Base-by-base conservation (phyloP, 1,139 yeast genomes). In the Hyphopichia burtonii region DNA sequence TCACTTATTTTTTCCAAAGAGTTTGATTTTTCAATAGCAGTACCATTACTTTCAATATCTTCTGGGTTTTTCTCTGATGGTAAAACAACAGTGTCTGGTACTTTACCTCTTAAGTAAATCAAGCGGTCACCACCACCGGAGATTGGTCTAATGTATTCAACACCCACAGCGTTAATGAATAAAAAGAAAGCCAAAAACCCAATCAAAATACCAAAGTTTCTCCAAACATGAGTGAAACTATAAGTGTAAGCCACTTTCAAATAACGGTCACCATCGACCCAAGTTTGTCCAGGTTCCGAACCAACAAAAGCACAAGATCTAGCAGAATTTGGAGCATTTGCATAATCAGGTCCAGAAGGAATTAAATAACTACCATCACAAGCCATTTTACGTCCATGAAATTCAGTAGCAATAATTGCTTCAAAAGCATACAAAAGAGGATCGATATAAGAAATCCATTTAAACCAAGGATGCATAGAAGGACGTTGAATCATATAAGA, bases 91-190 rank as follows among this genome's bases (percentile, higher is more conserved):
- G 64, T 52, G 31, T 61, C 44, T 15, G 57, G 51, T 3, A 27
- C 36, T 27, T 18, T 33, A 17, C 41, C 41, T 39, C 52, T 52
- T 46, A 82, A 83, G 71, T 81, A 88, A 37, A 87, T 76, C 44
- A 86, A 71, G 40, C 86, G 76, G 65, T 88, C 96, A 67, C 96
- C 96, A 68, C 82, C 85, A 59, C 87, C 89, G 66, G 81, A 78
- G 17, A 87, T 81, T 59, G 90, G 88, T 54, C 82, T 84, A 55
- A 83, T 83, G 47, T 65, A 65, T 65, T 85, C 91, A 46, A 83
- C 78, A 47, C 81, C 72, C 8, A 70, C 37, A 53, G 87, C 61
- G 55, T 85, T 83, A 15, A 80, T 68, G 36, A 53, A 53, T 41
- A 83, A 64, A 62, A 85, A 83, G 59, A 82, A 74, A 18, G 80